Base-by-base conservation (phyloP, 805 yeast species). In the Candida sakaeoensis region DNA sequence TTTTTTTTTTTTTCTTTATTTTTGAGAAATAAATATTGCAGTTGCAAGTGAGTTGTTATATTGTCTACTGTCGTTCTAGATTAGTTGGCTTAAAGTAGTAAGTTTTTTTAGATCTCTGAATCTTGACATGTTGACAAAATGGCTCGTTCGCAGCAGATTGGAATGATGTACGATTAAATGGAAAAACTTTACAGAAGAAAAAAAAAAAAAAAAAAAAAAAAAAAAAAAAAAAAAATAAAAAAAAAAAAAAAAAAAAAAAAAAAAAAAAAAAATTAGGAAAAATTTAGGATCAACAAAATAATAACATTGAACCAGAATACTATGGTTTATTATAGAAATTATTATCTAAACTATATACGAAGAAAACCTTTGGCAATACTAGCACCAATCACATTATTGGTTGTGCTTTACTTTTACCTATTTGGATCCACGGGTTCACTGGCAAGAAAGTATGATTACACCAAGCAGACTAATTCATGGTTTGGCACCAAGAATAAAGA, bases 341-440 rank as follows among this genome's bases (percentile, higher is more conserved):
- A 64, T 3, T 47, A 70, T 18, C 39, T 75, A 4, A 75, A 80
- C 45, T 74, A 70, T 50, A 68, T 78, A 68, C 81, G 82, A 74
- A 78, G 81, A 65, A 78, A 64, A 45, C 84, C 84, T 10, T 51
- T 71, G 34, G 59, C 68, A 30, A 51, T 68, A 13, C 37, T 79
- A 24, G 76, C 68, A 8, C 80, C 81, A 5, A 41, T 77, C 22
- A 50, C 75, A 9, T 47, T 71, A 10, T 36, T 78, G 18, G 44
- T 74, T 12, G 44, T 74, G 9, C 52, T 70, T 25, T 77, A 72
- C 50, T 50, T 75, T 26, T 61, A 70, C 45, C 61, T 70, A 31
- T 53, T 65, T 9, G 41, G 49, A 13, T 36, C 37, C 28, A 25
- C 45, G 10, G 42, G 58, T 10, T 30, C 49, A n/a, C 29, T 42